A percentile compares a stretch with the other conserved stretches of the same genome.
Evolutionary conservation across 768 basidiomycete species (phyloP).

Genomic region (Auriscalpium microsporum): DNA sequence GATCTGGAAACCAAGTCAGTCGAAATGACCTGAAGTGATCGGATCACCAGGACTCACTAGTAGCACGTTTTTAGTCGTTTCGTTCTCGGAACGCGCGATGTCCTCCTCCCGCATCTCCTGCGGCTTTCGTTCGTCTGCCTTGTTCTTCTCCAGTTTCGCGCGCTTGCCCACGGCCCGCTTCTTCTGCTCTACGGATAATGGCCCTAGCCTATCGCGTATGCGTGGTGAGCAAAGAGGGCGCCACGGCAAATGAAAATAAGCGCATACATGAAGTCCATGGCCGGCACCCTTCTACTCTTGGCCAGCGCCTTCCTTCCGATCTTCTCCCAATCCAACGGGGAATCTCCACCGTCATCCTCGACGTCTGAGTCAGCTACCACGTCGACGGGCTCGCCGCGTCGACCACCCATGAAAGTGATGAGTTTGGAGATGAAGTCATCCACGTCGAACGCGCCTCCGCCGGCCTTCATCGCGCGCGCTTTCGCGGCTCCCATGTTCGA

Average conservation of each 20-base stretch:
- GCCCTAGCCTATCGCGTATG: conserved; percentile 67
- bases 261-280: conserved; percentile 82
- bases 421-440: conserved; percentile 83
- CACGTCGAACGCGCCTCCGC: conserved; percentile 81
- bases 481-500: conserved; percentile 77
- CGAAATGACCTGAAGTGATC: not conserved
- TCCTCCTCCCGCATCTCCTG: conserved; percentile 80
- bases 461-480: conserved; percentile 87
- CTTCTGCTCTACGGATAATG: conserved; percentile 80
- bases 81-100: conserved; percentile 75
- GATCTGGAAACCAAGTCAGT: conserved; percentile 35
- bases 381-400: conserved; percentile 33
- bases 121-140: conserved; percentile 59
- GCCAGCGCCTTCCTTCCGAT: conserved; percentile 80
- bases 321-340: conserved; percentile 69
- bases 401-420: conserved; percentile 68
- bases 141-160: conserved; percentile 62
- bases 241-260: not conserved
- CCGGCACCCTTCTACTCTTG: conserved; percentile 71
- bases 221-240: conserved; percentile 10
- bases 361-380: conserved; percentile 39
- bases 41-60: conserved; percentile 37
- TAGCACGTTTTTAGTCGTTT: conserved; percentile 81
- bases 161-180: conserved; percentile 55
- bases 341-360: conserved; percentile 41